Base-by-base conservation (phyloP, 768 basidiomycete genomes). In the Amanita subjunquillea region DNA sequence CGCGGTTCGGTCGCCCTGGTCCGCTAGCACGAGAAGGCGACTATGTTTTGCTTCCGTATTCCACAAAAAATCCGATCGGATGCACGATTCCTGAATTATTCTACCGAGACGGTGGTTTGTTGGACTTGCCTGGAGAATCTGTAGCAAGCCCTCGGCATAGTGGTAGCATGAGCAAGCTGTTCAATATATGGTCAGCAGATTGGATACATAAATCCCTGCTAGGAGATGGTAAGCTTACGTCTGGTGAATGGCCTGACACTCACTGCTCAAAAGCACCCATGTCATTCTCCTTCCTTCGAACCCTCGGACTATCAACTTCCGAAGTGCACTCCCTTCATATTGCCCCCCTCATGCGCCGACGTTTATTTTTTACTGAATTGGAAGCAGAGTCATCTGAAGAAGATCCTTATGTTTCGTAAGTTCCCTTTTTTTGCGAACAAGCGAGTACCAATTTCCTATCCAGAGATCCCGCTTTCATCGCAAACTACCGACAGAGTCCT, bases 101-200 rank as follows among this genome's bases (percentile, higher is more conserved):
- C 13, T 89, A 87, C 64, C 72, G 78, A 27, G 88, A 91, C 43
- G 87, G 88, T 12, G 88, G 87, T 9, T 66, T 93, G 6, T 57
- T 88, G 17, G 68, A 78, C 56, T 69, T 87, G 42, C 87, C 91
- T 2, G 72, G 68, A 3, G 77, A 85, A 60, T 61, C 71, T n/a
- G 69, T 77, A 13, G 62, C 62, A 13, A 64, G 69, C 13, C 71
- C 73, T 15, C 74, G 71, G 6, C 79, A 82, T 43, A 80, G 72
- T 25, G 70, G 78, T 38, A 75, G 78, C 49, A 60, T 91, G 42
- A 68, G 69, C 46, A 85, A 79, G 53, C 69, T 93, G 55, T 82
- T 91, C 69, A 92, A 87, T 64, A 94, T 99, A 52, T 99, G 96
- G 95, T 76, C 82, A 0, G 76, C 85, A 0, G 87, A 91, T 57